Evolutionary conservation across 345 rosid species (phyloP), one percentile per base, ranked within the genome.

Genomic region (Dipteronia sinensis): DNA sequence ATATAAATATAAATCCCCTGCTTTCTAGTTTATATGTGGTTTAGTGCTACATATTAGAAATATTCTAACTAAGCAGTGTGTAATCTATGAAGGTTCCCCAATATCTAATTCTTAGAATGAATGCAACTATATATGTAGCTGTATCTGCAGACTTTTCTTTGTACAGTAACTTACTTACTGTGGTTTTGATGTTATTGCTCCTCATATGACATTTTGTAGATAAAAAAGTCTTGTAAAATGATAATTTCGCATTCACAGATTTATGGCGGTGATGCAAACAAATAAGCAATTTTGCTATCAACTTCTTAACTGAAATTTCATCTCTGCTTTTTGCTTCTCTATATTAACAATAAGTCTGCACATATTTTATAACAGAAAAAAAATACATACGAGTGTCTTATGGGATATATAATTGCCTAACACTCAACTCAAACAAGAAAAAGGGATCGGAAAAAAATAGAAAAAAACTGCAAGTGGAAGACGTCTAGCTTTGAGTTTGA

Each of bases 301-400:
- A 75, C 49, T 68, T 80, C 73, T 78, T 20, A 80, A 77, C 74
- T 83, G 76, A 79, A 78, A 78, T 70, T 76, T 83, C 65, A 79
- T 84, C 71, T 80, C 80, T 76, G 81, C 44, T 69, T 78, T 53
- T 83, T 70, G 72, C 47, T 78, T 81, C 70, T 82, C 84, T 86
- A 78, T 77, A 68, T 77, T 83, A 63, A 86, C 80, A 83, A 34
- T 34, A 34, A 44, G 71, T 78, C 72, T 79, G 66, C 78, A 83
- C 71, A 82, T 81, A 78, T 55, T 16, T 53, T 76, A 78, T 73
- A 80, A 63, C 34, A 80, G 23, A 25, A 74, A 55, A 70, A 65
- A 68, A 49, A 72, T 79, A 74, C 74, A 58, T 20, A 63, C 10
- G 73, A 72, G 68, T n/a, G 42, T 61, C 63, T 55, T 67, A 73